Conservation (phyloP, 2,329 filamentous ascomycete genomes). For the Monosporascus sp. region DNA sequence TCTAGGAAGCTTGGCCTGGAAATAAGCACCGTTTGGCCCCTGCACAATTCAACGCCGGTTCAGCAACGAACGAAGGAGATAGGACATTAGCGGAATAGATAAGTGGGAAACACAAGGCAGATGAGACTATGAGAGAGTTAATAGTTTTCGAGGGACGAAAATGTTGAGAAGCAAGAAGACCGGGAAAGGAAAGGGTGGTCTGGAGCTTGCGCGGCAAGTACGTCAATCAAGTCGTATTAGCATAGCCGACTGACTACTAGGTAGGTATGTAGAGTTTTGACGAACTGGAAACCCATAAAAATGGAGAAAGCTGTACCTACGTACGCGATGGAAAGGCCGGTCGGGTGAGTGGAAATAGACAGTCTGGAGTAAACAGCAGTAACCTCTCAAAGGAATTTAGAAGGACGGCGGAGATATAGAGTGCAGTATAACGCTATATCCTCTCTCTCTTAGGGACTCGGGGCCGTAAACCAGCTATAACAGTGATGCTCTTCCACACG, state of each 20-base stretch:
- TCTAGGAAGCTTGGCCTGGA: neutral
- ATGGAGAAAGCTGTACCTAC: neutral
- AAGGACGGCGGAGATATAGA: no score
- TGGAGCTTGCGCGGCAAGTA: neutral
- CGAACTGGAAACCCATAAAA: neutral
- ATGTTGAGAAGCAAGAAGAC: neutral
- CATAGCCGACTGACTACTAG: neutral
- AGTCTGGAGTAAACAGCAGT: no score
- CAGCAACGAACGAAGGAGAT: neutral
- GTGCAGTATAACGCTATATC: no score
- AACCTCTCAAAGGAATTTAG: no score
- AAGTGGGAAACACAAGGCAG: neutral
- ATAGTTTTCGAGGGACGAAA: neutral
- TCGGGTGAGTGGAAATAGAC: neutral
- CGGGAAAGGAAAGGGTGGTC: neutral
- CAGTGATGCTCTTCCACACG: no score
- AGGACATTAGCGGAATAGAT: neutral
- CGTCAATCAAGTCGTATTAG: neutral
- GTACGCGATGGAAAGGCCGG: neutral
- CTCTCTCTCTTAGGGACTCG: no score
- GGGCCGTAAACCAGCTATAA: no score
- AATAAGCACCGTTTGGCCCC: neutral
- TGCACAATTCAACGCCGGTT: neutral
- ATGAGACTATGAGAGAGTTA: neutral
- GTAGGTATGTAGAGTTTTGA: neutral